These are phyloP conservation scores for Dictyostelium firmibasis DNA, from an alignment of 78 protist genomes.

Conservation along the genomic window DNA sequence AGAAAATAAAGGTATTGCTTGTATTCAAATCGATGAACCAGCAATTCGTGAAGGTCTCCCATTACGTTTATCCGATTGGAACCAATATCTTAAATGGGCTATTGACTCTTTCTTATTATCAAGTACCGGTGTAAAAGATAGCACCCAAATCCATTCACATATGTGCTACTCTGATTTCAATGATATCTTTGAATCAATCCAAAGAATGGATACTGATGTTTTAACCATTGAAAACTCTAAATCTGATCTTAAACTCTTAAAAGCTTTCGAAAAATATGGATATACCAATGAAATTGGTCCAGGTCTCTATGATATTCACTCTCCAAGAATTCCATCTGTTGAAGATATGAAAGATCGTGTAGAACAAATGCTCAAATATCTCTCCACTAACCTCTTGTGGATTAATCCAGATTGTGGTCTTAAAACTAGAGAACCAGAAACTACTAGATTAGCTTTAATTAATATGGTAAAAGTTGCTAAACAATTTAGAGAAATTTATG, in stretches of 20 bases:
- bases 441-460: constrained; percentile 36
- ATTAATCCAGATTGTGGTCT: constrained; percentile 92
- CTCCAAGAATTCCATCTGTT: constrained; percentile 84
- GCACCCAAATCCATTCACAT: constrained; percentile 88
- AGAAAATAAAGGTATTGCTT: constrained; percentile 72
- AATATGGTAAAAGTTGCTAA: constrained; percentile 80
- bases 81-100: constrained; percentile 82
- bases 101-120: constrained; percentile 71
- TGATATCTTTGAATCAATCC: constrained; percentile 81
- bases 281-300: constrained; percentile 88
- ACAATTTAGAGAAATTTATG: background rate
- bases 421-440: constrained; percentile 72
- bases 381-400: constrained; percentile 54
- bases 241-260: constrained; percentile 71
- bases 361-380: constrained; percentile 51
- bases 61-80: constrained; percentile 71
- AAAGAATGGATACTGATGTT: constrained; percentile 85
- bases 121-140: constrained; percentile 66
- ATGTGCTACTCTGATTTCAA: constrained; percentile 92
- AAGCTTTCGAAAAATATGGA: constrained; percentile 77
- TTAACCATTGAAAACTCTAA: constrained; percentile 86
- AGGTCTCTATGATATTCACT: constrained; percentile 92
- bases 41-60: constrained; percentile 92
- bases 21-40: constrained; percentile 91
- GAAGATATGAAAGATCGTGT: constrained; percentile 77